Conservation (phyloP, 2,329 filamentous ascomycete species). For the Penicillium polonicum region DNA sequence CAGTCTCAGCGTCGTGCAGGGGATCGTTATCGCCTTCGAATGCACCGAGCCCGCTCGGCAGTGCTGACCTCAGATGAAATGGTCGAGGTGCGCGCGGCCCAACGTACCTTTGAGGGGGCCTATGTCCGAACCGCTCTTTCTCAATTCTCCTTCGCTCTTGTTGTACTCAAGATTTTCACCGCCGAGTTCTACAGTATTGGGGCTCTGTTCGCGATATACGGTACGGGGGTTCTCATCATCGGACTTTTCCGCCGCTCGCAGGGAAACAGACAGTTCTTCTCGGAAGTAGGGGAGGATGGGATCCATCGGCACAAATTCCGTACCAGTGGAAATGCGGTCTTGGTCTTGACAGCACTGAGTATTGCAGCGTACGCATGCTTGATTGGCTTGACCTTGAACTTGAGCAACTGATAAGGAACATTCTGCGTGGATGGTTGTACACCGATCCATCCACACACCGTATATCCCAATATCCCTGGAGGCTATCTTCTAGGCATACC, state of each 20-base stretch:
- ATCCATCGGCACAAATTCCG: slow-evolving; percentile 61
- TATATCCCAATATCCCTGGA: slow-evolving; percentile 1
- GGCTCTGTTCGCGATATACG: slow-evolving; percentile 92
- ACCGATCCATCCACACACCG: slow-evolving; percentile 3
- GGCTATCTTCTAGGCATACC: slow-evolving; percentile 12
- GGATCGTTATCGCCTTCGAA: slow-evolving; percentile 73
- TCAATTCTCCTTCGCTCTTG: slow-evolving; percentile 91
- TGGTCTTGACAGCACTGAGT: slow-evolving; percentile 61
- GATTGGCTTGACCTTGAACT: slow-evolving; percentile 57
- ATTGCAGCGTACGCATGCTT: slow-evolving; percentile 61
- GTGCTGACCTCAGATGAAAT: slow-evolving; percentile 80
- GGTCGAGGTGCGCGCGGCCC: slow-evolving; percentile 89
- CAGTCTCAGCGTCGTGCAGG: slow-evolving; percentile 60
- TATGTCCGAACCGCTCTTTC: slow-evolving; percentile 93
- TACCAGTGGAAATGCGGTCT: slow-evolving; percentile 65
- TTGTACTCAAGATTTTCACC: slow-evolving; percentile 96
- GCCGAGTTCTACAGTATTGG: slow-evolving; percentile 95
- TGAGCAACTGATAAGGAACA: slow-evolving; percentile 33
- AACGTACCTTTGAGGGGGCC: slow-evolving; percentile 94
- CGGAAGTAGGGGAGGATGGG: slow-evolving; percentile 56
- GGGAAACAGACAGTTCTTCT: slow-evolving; percentile 91
- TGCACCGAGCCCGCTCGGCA: slow-evolving; percentile 80
- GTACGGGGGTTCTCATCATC: slow-evolving; percentile 77
- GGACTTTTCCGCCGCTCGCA: slow-evolving; percentile 84
- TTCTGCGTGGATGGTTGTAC: not conserved